phyloP scores from a whole-genome alignment of 2,329 filamentous ascomycete genomes.

The Ophiocordyceps camponoti-saundersi region DNA sequence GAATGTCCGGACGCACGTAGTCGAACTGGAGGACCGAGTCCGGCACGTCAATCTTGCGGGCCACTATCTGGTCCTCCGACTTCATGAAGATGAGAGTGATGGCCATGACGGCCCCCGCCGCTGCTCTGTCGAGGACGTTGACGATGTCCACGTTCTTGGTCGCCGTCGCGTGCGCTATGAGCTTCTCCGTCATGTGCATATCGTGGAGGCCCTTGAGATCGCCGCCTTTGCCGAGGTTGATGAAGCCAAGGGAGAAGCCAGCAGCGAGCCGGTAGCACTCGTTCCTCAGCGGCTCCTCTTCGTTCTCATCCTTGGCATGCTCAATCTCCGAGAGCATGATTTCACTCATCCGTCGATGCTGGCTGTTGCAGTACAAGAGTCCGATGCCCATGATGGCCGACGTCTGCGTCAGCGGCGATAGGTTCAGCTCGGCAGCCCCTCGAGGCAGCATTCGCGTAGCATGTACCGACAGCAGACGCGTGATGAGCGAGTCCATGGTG shows the following conservation, averaged over 20 bases:
- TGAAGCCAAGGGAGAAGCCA: constrained; percentile 82
- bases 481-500: constrained; percentile 94
- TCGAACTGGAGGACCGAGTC: constrained; percentile 85
- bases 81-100: constrained; percentile 94
- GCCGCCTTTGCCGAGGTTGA: constrained; percentile 83
- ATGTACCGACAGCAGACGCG: constrained; percentile 82
- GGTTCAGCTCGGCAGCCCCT: constrained; percentile 83
- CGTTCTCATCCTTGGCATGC: constrained; percentile 61
- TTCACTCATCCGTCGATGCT: constrained; percentile 96
- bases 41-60: constrained; percentile 83
- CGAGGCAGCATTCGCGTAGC: constrained; percentile 86
- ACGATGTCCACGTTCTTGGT: constrained; percentile 85
- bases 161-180: constrained; percentile 71
- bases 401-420: constrained; percentile 85
- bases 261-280: constrained; percentile 94
- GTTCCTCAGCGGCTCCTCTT: constrained; percentile 72
- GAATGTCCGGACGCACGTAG: constrained; percentile 83
- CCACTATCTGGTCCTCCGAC: constrained; percentile 72
- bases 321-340: constrained; percentile 98
- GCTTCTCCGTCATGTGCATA: constrained; percentile 79
- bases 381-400: constrained; percentile 96
- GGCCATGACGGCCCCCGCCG: constrained; percentile 82
- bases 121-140: constrained; percentile 83
- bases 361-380: constrained; percentile 81
- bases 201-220: constrained; percentile 81